phyloP scores from a whole-genome alignment of 1,139 yeast genomes.

The Yamadazyma dushanensis region DNA sequence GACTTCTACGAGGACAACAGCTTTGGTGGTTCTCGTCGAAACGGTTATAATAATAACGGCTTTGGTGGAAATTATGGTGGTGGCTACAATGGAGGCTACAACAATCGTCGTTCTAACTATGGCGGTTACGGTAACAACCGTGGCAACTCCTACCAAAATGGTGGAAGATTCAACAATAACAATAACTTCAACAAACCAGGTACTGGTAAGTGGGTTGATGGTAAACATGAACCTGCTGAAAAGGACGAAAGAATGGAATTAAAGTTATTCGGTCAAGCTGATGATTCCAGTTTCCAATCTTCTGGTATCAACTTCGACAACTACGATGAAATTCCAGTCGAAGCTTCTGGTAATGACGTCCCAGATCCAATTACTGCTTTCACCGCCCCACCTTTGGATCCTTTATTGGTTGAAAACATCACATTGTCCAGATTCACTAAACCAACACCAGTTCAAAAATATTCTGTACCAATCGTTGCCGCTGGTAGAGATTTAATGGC shows the following conservation, averaged over 20 bases:
- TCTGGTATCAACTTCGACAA: conserved; percentile 98
- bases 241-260: conserved; percentile 69
- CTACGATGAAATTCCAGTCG: conserved; percentile 98
- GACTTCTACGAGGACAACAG: conserved; percentile 2
- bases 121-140: conserved; percentile 25
- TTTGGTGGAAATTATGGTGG: conserved; percentile 28
- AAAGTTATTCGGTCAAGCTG: conserved; percentile 85
- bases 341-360: conserved; percentile 92
- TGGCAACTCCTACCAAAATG: conserved; percentile 24
- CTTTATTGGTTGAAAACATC: conserved; percentile 83
- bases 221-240: conserved; percentile 84
- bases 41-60: conserved; percentile 12
- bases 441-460: conserved; percentile 99
- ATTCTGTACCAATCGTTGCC: conserved; percentile 96
- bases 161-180: conserved; percentile 26
- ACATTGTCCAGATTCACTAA: conserved; percentile 83
- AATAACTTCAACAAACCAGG: conserved; percentile 32
- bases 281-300: conserved; percentile 80
- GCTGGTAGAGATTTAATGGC: conserved; percentile 98
- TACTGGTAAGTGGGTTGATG: conserved; percentile 80
- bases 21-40: conserved; percentile 14
- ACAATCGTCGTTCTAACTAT: conserved; percentile 10
- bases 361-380: conserved; percentile 91
- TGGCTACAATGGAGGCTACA: conserved; percentile 27
- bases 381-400: conserved; percentile 90